Percentiles rank a stretch among this genome's conserved stretches.
Evolutionary conservation across 2,329 filamentous ascomycete genomes (phyloP).

Genomic region (Colletotrichum theobromicola): DNA sequence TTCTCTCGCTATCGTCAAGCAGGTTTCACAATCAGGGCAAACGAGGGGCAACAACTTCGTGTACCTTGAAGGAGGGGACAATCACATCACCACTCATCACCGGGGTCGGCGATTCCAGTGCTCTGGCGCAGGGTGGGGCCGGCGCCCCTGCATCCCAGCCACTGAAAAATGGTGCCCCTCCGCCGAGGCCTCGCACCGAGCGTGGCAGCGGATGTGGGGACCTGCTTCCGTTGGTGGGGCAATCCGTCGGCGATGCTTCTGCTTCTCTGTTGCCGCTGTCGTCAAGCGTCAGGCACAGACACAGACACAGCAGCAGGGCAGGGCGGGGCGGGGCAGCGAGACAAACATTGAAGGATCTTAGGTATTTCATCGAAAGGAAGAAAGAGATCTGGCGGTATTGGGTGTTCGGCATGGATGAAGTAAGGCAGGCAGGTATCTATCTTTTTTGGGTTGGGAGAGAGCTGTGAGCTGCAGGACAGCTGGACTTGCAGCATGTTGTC

Average conservation of each 20-base stretch:
- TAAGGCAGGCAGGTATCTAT: not conserved
- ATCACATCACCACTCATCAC: not conserved
- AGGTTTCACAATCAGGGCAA: not conserved
- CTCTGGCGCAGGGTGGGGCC: not conserved
- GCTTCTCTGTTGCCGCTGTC: not conserved
- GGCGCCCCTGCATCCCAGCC: constrained; percentile 10
- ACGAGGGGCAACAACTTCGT: not conserved
- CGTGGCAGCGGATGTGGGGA: not conserved
- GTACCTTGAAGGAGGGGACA: not conserved
- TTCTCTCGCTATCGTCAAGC: not conserved
- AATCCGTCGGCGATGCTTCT: not conserved
- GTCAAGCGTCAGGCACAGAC: not conserved
- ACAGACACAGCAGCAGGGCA: not conserved
- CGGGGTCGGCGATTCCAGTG: not conserved
- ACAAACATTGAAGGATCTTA: not conserved
- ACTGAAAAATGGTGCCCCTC: constrained; percentile 4
- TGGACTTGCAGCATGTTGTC: constrained; percentile 15
- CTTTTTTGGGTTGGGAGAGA: not conserved
- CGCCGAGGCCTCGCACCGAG: not conserved
- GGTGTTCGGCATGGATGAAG: not conserved
- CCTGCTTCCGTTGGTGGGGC: not conserved
- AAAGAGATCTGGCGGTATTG: not conserved
- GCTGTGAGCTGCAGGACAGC: constrained; percentile 13
- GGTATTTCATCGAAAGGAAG: not conserved
- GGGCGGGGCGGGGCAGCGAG: not conserved